Evolutionary conservation across 768 basidiomycete species (phyloP).

Genomic region (Vararia minispora): DNA sequence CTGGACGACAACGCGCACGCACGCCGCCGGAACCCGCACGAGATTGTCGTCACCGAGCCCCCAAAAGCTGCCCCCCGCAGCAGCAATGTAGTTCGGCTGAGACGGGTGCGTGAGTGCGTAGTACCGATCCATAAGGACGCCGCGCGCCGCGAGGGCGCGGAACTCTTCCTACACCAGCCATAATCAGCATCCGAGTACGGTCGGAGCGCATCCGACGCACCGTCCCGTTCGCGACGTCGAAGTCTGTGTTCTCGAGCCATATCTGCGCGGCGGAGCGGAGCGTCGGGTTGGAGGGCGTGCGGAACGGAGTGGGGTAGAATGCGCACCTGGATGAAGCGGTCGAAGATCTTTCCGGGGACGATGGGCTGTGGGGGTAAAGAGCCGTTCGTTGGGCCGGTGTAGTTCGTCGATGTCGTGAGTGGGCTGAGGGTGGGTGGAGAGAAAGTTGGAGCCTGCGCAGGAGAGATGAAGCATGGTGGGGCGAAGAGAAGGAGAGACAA

Average conservation of each 20-base stretch:
- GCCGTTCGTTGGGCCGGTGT: conserved; percentile 27
- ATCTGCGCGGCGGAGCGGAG: conserved; percentile 24
- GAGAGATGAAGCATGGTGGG: too few relatives aligned
- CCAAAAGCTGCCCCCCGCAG: conserved; percentile 34
- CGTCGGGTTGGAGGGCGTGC: background rate
- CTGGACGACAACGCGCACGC: background rate
- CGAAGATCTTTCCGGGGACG: conserved; percentile 30
- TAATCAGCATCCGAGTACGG: conserved; percentile 1
- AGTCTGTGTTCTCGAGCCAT: conserved; percentile 57
- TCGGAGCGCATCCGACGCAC: background rate
- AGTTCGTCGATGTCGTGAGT: conserved; percentile 22
- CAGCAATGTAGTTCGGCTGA: conserved; percentile 38
- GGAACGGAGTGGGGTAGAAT: background rate
- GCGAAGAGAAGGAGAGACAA: too few relatives aligned
- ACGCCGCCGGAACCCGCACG: conserved; percentile 6
- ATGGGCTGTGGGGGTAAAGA: conserved; percentile 26
- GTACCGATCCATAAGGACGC: conserved; percentile 30
- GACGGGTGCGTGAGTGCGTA: conserved; percentile 42
- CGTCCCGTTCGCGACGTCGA: conserved; percentile 16
- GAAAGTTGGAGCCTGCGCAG: conserved; percentile 21
- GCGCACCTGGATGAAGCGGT: conserved; percentile 29
- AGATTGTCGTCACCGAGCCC: conserved; percentile 29
- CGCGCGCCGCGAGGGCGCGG: conserved; percentile 31
- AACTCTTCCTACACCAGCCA: conserved; percentile 22
- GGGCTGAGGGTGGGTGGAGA: conserved; percentile 17